Base-by-base conservation (phyloP, 495 filamentous ascomycete species). In the Emericellopsis terricola region DNA sequence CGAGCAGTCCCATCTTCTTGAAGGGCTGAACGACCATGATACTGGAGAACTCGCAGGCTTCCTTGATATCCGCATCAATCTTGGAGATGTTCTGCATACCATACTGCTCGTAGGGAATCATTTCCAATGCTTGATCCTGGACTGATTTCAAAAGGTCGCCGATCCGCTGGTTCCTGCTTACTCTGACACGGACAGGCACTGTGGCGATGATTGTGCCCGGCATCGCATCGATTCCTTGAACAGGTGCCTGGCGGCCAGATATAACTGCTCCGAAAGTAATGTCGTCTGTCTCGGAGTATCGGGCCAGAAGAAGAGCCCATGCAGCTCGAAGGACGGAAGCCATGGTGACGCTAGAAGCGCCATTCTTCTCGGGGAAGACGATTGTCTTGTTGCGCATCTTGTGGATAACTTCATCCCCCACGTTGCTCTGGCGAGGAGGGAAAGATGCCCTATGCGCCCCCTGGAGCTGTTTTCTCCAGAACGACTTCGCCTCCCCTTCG, bases 181-280 rank as follows among this genome's bases (percentile, higher is more conserved):
- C 14, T 2, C 28, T 30, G 3, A 55, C 46, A 1, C 71, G 56
- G 9, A 66, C 47, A 3, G 73, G 73, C 0, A 75, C 47, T 0
- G 73, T 76, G 15, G 71, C 60, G 28, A 77, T 64, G 2, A 70
- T 53, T 1, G 73, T 59, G 0, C 65, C 69, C 4, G 54, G 43
- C 30, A 71, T 62, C 15, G 53, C 47, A n/a, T 50, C 50, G 13
- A 73, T 47, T 15, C 59, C 65, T 3, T 44, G 37, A 1, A 72
- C 40, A 7, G 55, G 46, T 6, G 55, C 53, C 15, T 59, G 51
- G 0, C 71, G 52, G 21, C 69, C 69, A 33, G 54, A 58, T 16
- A 65, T 45, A 9, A 63, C 34, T 36, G 63, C 56, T 11, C 61
- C 61, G 33, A 65, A 65, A 6, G 64, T 54, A 10, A 65, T 52